Evolutionary conservation across 1,284 basidiomycete genomes (phyloP).

Genomic region (Sporisorium scitamineum): DNA sequence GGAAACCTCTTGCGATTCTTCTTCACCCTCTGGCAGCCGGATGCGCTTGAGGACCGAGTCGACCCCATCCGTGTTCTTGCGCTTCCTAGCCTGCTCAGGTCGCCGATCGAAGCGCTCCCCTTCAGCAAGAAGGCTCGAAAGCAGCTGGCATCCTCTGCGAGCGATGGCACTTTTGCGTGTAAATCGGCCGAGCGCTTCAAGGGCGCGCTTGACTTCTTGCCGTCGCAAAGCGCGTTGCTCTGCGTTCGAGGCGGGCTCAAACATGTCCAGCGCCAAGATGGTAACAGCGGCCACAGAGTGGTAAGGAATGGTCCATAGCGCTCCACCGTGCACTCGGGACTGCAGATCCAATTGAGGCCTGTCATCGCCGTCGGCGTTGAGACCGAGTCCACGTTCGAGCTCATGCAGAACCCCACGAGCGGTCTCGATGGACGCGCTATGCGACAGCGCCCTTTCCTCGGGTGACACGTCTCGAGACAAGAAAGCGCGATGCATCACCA

Average conservation of each 20-base stretch:
- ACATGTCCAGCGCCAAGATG: constrained; percentile 50
- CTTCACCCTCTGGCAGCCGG: constrained; percentile 27
- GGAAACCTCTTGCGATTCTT: constrained; percentile 2
- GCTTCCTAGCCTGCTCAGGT: constrained; percentile 24
- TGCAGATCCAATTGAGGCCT: constrained; percentile 44
- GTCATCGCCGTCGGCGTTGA: constrained; percentile 35
- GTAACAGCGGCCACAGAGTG: constrained; percentile 53
- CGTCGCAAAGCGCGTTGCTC: constrained; percentile 23
- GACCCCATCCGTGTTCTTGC: constrained; percentile 28
- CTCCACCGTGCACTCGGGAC: constrained; percentile 49
- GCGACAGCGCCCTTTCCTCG: constrained; percentile 39
- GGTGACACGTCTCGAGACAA: constrained; percentile 37
- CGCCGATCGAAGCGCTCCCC: constrained; percentile 35
- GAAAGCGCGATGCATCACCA: constrained; percentile 56
- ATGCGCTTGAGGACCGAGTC: constrained; percentile 41
- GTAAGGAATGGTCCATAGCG: constrained; percentile 54
- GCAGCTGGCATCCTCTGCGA: constrained; percentile 43
- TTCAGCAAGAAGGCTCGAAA: constrained; percentile 38
- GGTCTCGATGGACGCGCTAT: constrained; percentile 44
- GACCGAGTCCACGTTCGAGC: constrained; percentile 40
- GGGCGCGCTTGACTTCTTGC: constrained; percentile 44
- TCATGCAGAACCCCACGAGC: constrained; percentile 49
- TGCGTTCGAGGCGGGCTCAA: constrained; percentile 27
- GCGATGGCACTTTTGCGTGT: constrained; percentile 51
- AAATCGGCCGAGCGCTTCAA: constrained; percentile 35